Base-by-base conservation (phyloP, 352 stramenopile genomes). In the Plasmopara halstedii region DNA sequence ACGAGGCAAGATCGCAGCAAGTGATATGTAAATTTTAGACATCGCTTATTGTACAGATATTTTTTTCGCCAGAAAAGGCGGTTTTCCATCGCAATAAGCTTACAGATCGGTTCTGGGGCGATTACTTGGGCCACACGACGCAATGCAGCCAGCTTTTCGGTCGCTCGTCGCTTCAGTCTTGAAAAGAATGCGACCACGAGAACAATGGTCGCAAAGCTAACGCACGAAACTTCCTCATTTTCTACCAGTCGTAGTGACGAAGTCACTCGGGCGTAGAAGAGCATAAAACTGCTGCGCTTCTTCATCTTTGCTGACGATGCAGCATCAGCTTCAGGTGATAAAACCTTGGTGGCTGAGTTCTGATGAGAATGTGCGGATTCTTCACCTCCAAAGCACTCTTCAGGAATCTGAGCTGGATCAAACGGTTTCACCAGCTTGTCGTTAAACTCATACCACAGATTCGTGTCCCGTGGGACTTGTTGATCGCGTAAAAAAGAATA, bases 401-500 rank as follows among this genome's bases (percentile, higher is more conserved):
- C 63, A 5, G 78, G 70, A 34, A 94, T 82, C 27, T 82, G 65
- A 21, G 62, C 50, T 1, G 67, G 51, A 38, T 94, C 69, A 45
- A 94, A 94, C 13, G 74, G 71, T 11, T 64, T 83, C 22, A 94
- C 81, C 6, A 93, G 18, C 1, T 78, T 94, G 51, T 94, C 83
- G 32, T 94, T 94, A 53, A 93, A 94, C 39, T 94, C 83, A 38
- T 85, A 93, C 83, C 83, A 94, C 17, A 68, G 63, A 5, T 50
- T 59, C 9, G 53, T 53, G 17, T 66, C 56, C n/a, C 34, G 23
- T 46, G 48, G 44, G 7, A 40, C 38, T 27, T 83, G 61, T 17
- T 86, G 72, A 32, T 91, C 82, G 33, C 73, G 69, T 22, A 95
- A 53, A 45, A 93, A 95, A 0, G 80, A 93, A 44, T 95, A 96